phyloP scores from a whole-genome alignment of 1,284 basidiomycete genomes.

The Cystobasidium pallidum region DNA sequence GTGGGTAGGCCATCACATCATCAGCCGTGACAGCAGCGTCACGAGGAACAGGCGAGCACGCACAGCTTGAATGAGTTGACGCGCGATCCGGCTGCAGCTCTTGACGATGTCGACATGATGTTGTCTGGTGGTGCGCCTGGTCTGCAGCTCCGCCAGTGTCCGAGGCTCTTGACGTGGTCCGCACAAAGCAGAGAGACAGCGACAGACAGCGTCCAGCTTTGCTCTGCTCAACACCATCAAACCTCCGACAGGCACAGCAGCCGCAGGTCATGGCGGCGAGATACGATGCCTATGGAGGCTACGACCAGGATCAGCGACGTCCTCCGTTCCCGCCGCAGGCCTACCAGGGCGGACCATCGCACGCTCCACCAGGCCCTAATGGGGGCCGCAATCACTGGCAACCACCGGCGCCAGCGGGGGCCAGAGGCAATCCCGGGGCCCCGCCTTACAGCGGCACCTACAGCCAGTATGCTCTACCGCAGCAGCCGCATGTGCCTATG shows the following conservation, averaged over 20 bases:
- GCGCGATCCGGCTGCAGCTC: constrained; percentile 32
- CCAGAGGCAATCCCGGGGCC: not conserved
- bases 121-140: not conserved
- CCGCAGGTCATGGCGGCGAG: not conserved
- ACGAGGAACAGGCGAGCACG: not conserved
- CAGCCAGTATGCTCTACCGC: constrained; percentile 14
- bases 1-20: not conserved
- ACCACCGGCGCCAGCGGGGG: not conserved
- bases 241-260: constrained; percentile 59
- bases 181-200: constrained; percentile 11
- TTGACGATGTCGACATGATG: constrained; percentile 37
- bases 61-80: constrained; percentile 45
- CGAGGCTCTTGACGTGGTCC: not conserved
- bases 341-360: not conserved
- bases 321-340: constrained; percentile 3
- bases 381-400: constrained; percentile 7
- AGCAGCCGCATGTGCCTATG: not conserved
- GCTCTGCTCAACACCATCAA: constrained; percentile 41
- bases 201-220: not conserved
- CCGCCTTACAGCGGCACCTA: not conserved
- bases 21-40: constrained; percentile 4
- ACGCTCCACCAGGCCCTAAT: not conserved
- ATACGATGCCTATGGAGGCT: constrained; percentile 79
- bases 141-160: not conserved
- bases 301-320: constrained; percentile 61